Conservation (phyloP, 1,139 yeast genomes). For the Blastobotrys persicus region DNA sequence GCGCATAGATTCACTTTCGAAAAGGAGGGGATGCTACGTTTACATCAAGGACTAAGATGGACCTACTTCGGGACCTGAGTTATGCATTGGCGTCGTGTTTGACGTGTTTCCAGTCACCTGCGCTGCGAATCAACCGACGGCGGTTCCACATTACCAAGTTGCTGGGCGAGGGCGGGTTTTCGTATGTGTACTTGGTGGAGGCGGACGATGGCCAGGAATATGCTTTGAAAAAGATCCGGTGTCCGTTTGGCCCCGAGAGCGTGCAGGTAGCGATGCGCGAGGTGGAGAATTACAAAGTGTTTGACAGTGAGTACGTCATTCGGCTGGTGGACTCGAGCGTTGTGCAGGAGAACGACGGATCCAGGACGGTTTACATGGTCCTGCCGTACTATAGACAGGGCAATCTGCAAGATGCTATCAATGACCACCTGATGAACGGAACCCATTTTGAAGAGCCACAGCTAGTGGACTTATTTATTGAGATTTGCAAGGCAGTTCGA, state of each 20-base stretch:
- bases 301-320: constrained; percentile 65
- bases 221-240: constrained; percentile 81
- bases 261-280: constrained; percentile 72
- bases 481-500: constrained; percentile 70
- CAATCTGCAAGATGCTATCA: constrained; percentile 76
- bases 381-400: constrained; percentile 73
- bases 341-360: constrained; percentile 72
- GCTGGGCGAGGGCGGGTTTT: constrained; percentile 87
- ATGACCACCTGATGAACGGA: constrained; percentile 57
- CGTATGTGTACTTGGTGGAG: constrained; percentile 80
- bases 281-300: constrained; percentile 69
- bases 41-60: constrained; percentile 18
- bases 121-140: constrained; percentile 37
- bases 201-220: constrained; percentile 50
- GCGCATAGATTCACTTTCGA: no score
- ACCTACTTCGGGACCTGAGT: constrained; percentile 29
- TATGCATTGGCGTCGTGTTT: constrained; percentile 37
- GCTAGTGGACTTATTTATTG: constrained; percentile 58
- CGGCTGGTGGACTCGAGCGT: constrained; percentile 68
- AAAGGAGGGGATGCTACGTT: no score
- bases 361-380: constrained; percentile 71
- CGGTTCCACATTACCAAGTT: constrained; percentile 54
- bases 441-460: constrained; percentile 57
- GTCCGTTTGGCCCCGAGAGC: constrained; percentile 82
- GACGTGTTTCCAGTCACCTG: constrained; percentile 41